phyloP scores from a whole-genome alignment of 2,329 filamentous ascomycete genomes.

The Davidsoniella virescens region DNA sequence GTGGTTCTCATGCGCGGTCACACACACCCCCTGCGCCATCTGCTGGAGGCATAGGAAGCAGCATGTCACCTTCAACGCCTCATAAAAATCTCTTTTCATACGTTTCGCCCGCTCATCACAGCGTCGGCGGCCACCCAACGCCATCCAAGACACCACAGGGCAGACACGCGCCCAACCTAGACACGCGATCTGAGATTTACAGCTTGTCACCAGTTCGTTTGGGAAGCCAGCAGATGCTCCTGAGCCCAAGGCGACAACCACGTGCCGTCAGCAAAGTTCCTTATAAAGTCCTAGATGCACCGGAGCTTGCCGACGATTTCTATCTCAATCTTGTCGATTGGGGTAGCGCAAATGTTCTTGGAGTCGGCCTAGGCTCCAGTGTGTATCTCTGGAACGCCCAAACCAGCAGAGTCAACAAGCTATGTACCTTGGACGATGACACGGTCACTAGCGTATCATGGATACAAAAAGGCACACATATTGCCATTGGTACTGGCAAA shows the following conservation, averaged over 20 bases:
- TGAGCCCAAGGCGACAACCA: slow-evolving; percentile 77
- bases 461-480: slow-evolving; percentile 94
- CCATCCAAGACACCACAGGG: slow-evolving; percentile 81
- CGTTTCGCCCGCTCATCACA: slow-evolving; percentile 57
- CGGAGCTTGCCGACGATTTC: slow-evolving; percentile 91
- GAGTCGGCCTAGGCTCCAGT: slow-evolving; percentile 78
- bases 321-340: slow-evolving; percentile 96
- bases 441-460: slow-evolving; percentile 93
- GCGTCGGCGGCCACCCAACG: slow-evolving; percentile 66
- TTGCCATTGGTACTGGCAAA: slow-evolving; percentile 88
- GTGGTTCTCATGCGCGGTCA: slow-evolving; percentile 24
- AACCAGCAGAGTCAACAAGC: slow-evolving; percentile 76
- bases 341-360: slow-evolving; percentile 87
- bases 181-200: slow-evolving; percentile 84
- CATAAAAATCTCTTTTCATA: slow-evolving; percentile 85
- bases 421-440: slow-evolving; percentile 85
- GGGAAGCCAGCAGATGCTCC: slow-evolving; percentile 80
- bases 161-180: slow-evolving; percentile 72
- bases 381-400: slow-evolving; percentile 99
- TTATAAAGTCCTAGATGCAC: slow-evolving; percentile 93
- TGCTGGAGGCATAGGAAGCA: slow-evolving; percentile 48
- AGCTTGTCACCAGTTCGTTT: slow-evolving; percentile 87
- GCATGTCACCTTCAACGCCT: slow-evolving; percentile 80
- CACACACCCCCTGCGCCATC: slow-evolving; percentile 62
- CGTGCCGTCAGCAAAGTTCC: slow-evolving; percentile 89